Percentiles rank a stretch among this genome's conserved stretches.
Conservation (phyloP, 2,329 filamentous ascomycete species). For the Calonectria leucothoes region DNA sequence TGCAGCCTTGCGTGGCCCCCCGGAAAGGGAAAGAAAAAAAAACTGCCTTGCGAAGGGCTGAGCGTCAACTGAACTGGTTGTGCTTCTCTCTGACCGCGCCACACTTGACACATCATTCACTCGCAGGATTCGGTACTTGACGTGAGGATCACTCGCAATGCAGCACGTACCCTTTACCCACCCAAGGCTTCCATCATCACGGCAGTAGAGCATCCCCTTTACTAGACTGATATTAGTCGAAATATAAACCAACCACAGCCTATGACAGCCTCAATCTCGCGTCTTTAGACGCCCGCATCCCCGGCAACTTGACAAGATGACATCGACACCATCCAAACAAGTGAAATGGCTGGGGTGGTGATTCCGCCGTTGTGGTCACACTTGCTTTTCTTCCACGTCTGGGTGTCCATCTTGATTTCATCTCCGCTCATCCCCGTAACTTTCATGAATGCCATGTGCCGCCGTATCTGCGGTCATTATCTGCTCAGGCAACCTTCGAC, state of each 20-base stretch:
- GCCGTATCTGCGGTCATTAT: background rate
- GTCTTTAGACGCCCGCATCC: constrained; percentile 1
- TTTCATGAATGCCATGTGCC: background rate
- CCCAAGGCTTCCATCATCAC: background rate
- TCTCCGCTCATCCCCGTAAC: background rate
- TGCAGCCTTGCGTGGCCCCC: constrained; percentile 9
- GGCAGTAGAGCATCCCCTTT: background rate
- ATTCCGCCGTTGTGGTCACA: constrained; percentile 1
- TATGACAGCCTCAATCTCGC: constrained; percentile 4
- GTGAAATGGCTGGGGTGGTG: background rate
- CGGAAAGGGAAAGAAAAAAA: no score
- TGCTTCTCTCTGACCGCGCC: constrained; percentile 14
- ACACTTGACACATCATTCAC: constrained; percentile 20
- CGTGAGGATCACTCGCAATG: background rate
- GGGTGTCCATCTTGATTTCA: constrained; percentile 7
- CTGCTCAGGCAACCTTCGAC: background rate
- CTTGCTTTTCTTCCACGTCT: background rate
- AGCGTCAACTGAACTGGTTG: background rate
- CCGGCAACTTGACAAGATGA: background rate
- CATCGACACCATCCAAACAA: constrained; percentile 7
- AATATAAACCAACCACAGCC: background rate
- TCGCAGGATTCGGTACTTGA: constrained; percentile 1
- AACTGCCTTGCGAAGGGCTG: constrained; percentile 6
- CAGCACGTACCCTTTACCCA: constrained; percentile 10
- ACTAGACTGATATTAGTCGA: constrained; percentile 1